phyloP scores from a whole-genome alignment of 129 eudicot genomes.

The Tagetes erecta region DNA sequence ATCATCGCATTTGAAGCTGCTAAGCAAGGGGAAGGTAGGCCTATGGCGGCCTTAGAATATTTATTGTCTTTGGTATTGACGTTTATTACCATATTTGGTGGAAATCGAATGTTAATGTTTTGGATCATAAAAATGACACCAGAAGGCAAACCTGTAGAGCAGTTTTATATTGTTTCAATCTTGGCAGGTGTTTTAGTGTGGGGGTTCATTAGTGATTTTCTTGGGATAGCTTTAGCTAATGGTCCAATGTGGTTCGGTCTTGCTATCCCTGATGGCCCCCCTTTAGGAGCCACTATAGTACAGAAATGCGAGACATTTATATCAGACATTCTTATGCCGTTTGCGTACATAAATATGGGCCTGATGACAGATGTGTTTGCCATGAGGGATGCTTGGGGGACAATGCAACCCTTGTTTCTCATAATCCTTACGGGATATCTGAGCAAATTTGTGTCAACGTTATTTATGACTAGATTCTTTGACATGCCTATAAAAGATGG shows the following conservation, averaged over 20 bases:
- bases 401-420: slow-evolving; percentile 51
- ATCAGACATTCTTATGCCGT: slow-evolving; percentile 66
- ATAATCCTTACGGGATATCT: slow-evolving; percentile 47
- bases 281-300: slow-evolving; percentile 75
- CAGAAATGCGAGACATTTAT: slow-evolving; percentile 65
- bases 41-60: slow-evolving; percentile 56
- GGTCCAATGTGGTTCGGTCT: slow-evolving; percentile 90
- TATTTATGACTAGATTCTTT: slow-evolving; percentile 44
- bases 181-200: slow-evolving; percentile 55
- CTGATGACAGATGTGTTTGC: slow-evolving; percentile 53
- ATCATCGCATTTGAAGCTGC: slow-evolving; percentile 65
- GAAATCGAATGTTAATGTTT: slow-evolving; percentile 47
- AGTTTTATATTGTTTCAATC: slow-evolving; percentile 51
- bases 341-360: slow-evolving; percentile 67
- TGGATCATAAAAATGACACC: slow-evolving; percentile 68
- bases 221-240: slow-evolving; percentile 69
- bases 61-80: slow-evolving; percentile 33
- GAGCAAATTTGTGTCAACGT: slow-evolving; percentile 50
- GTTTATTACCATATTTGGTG: slow-evolving; percentile 36
- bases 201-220: slow-evolving; percentile 59
- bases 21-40: slow-evolving; percentile 57
- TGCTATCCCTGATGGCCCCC: slow-evolving; percentile 92
- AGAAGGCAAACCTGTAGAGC: slow-evolving; percentile 79
- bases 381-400: slow-evolving; percentile 51
- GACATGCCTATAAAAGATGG: slow-evolving; percentile 65